Conservation (phyloP, 2,329 filamentous ascomycete species). For the Septoria linicola region DNA sequence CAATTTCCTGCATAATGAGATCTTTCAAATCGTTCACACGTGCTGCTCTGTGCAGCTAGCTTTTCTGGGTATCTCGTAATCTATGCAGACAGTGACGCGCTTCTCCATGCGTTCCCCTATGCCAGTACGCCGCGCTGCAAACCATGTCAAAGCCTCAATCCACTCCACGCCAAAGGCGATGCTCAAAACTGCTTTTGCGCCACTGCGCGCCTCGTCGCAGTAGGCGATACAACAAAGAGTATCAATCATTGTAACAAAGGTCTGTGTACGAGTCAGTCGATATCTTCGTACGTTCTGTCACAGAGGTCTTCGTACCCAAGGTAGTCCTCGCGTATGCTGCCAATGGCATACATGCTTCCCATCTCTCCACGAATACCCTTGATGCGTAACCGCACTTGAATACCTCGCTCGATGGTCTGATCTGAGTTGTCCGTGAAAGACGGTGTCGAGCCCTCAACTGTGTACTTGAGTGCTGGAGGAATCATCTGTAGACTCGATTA, state of each 20-base stretch:
- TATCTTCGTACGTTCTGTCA: neutral
- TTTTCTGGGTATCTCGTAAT: constrained; percentile 25
- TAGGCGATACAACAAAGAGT: neutral
- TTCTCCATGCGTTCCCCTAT: constrained; percentile 8
- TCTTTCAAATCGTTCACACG: too few species aligned
- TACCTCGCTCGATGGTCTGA: constrained; percentile 88
- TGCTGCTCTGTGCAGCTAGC: constrained; percentile 1
- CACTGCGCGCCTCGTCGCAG: neutral
- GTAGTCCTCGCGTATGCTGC: constrained; percentile 80
- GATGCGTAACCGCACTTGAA: constrained; percentile 89
- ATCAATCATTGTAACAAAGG: constrained; percentile 14
- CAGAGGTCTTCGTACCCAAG: constrained; percentile 32
- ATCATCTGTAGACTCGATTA: constrained; percentile 65
- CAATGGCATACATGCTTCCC: constrained; percentile 93
- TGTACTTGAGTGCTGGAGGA: constrained; percentile 86
- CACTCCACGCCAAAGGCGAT: neutral
- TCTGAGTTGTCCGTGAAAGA: constrained; percentile 96
- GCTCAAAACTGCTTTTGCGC: neutral
- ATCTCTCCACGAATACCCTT: constrained; percentile 92
- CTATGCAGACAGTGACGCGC: constrained; percentile 20
- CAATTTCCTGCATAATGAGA: too few species aligned
- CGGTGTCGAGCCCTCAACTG: constrained; percentile 92
- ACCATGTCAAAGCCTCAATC: neutral
- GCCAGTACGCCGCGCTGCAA: constrained; percentile 23
- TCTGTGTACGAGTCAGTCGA: constrained; percentile 8